Evolutionary conservation across 352 stramenopile species (phyloP), one percentile per base, ranked within the genome.

Genomic region (Salisapilia sapeloensis): DNA sequence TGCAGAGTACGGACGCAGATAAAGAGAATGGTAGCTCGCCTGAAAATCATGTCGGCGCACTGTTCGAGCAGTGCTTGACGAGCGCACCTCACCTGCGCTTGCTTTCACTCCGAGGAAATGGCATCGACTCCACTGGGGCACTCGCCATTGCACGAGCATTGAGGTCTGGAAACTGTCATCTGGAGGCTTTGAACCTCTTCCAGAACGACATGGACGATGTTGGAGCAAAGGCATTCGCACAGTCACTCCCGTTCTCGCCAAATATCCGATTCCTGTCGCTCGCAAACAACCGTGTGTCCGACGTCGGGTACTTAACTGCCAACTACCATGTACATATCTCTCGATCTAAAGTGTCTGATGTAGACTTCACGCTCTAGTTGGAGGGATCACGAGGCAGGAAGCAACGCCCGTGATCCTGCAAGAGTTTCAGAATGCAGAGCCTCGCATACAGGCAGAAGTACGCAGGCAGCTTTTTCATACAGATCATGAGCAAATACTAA

Each of bases 161-260:
- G 0, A 52, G 53, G 1, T 18, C n/a, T 5, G n/a, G n/a, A n/a
- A 81, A 69, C 43, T 47, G 53, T 23, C 72, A 34, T 9, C 53
- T 86, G 4, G 42, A 71, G 40, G 42, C 56, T 18, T 55, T 86
- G 19, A 86, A 83, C 28, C 38, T 83, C 21, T 86, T 83, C 24
- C 53, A 72, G 17, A 86, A 86, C 34, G 18, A 34, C 0, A 49
- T 86, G 8, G 53, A 49, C 0, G 64, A 86, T 37, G 53, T 47
- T 12, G 71, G 71, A 2, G 63, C 62, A 0, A 20, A 56, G 5
- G 71, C 56, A 4, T 46, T 86, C 11, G 64, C 66, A 6, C 53
- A 67, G 30, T 63, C 64, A 11, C 25, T 86, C 31, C 52, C 66
- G 0, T 53, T 70, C 24, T 81, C 78, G 25, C 40, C 40, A 9